Conservation (phyloP, 768 basidiomycete species). For the Pulveroboletus sp. region DNA sequence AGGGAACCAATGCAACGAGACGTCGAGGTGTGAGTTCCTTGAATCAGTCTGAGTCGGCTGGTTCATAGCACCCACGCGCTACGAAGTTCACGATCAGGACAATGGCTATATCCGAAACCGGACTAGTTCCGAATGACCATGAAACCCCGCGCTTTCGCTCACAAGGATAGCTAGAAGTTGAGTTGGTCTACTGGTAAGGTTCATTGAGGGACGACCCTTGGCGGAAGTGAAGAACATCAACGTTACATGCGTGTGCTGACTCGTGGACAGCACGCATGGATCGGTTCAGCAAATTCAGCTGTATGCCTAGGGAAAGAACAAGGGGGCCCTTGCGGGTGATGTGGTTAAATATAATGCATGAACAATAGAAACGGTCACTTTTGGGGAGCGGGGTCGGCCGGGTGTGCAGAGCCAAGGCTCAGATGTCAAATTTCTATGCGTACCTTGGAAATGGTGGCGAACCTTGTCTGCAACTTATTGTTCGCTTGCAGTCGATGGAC, state of each 20-base stretch:
- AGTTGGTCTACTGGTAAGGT: slow-evolving; percentile 4
- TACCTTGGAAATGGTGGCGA: slow-evolving; percentile 26
- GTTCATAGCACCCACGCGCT: slow-evolving; percentile 18
- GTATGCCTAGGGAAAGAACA: slow-evolving; percentile 14
- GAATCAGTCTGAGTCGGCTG: neutral
- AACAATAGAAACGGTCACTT: slow-evolving; percentile 26
- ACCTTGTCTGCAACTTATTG: slow-evolving; percentile 30
- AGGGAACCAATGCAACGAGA: slow-evolving; percentile 7
- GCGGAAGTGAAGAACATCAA: slow-evolving; percentile 17
- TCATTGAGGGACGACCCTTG: slow-evolving; percentile 10
- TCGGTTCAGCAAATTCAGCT: neutral
- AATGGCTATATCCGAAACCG: slow-evolving; percentile 35
- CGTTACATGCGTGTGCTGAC: slow-evolving; percentile 9
- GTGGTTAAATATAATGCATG: slow-evolving; percentile 10
- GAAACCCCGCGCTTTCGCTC: slow-evolving; percentile 13
- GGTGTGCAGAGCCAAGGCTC: neutral
- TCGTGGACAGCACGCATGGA: slow-evolving; percentile 2
- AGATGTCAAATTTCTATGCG: slow-evolving; percentile 20
- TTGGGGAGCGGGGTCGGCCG: slow-evolving; percentile 13
- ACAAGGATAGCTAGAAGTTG: slow-evolving; percentile 4
- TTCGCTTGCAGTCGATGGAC: slow-evolving; percentile 16
- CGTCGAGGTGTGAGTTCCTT: slow-evolving; percentile 15
- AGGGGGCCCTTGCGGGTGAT: neutral
- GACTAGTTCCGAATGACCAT: slow-evolving; percentile 29
- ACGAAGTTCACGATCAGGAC: slow-evolving; percentile 22